Conservation (phyloP, 2,329 filamentous ascomycete species). For the Nothomitra cinnamomea region DNA sequence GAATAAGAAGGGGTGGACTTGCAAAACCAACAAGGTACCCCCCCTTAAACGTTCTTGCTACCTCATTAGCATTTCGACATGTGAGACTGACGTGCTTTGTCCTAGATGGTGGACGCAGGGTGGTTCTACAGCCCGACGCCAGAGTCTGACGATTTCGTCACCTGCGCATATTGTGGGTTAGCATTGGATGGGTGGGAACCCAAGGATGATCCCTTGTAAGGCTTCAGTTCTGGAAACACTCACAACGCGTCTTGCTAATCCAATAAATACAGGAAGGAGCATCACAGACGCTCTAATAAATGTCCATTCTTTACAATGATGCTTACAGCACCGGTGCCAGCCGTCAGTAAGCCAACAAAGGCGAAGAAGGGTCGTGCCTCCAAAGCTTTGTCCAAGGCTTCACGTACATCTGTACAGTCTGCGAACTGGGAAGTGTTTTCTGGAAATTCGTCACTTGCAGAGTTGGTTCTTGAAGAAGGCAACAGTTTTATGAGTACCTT, state of each 20-base stretch:
- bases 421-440: slow-evolving; percentile 6
- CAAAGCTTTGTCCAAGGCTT: slow-evolving; percentile 59
- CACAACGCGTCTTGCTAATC: slow-evolving; percentile 9
- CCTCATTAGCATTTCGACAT: no score
- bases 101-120: slow-evolving; percentile 69
- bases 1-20: slow-evolving; percentile 70
- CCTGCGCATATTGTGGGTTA: slow-evolving; percentile 78
- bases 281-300: slow-evolving; percentile 57
- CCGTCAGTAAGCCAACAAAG: slow-evolving; percentile 36
- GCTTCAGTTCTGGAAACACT: slow-evolving; percentile 12
- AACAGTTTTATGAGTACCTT: slow-evolving; percentile 36
- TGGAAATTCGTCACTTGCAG: slow-evolving; percentile 9
- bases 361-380: slow-evolving; percentile 42
- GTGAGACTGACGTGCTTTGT: slow-evolving; percentile 5
- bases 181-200: slow-evolving; percentile 91
- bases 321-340: slow-evolving; percentile 25
- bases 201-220: slow-evolving; percentile 72
- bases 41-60: slow-evolving; percentile 1
- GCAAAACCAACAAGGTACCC: slow-evolving; percentile 68
- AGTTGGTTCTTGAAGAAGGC: slow-evolving; percentile 35
- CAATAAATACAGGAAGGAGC: slow-evolving; percentile 50
- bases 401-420: slow-evolving; percentile 45
- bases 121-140: slow-evolving; percentile 83
- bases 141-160: slow-evolving; percentile 76
- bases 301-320: slow-evolving; percentile 71